These are phyloP conservation scores for Vitis hybrid DNA, from an alignment of 177 flowering plant species.

Conservation along the genomic window DNA sequence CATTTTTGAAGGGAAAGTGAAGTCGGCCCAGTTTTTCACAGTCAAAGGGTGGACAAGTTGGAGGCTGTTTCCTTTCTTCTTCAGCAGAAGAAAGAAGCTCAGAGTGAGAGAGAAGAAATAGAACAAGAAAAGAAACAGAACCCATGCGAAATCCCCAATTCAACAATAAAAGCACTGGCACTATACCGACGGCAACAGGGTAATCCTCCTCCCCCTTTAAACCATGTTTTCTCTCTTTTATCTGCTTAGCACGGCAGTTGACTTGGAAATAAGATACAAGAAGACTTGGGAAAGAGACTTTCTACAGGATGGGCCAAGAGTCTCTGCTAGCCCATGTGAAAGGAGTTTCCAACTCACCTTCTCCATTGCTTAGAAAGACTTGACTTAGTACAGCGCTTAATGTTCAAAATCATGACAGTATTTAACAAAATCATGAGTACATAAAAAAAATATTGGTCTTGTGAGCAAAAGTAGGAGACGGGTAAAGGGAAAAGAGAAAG, in stretches of 20 bases:
- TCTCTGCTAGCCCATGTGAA: too few species aligned
- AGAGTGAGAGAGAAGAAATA: background rate
- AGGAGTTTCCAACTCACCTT: background rate
- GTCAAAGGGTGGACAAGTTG: background rate
- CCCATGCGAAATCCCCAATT: background rate
- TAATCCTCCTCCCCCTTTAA: too few species aligned
- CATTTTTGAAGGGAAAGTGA: slow-evolving; percentile 11
- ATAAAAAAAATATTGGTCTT: too few species aligned
- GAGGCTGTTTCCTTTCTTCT: background rate
- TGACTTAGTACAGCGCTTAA: background rate
- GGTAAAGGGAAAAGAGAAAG: too few species aligned
- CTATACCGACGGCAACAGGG: too few species aligned
- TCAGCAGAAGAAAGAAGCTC: background rate
- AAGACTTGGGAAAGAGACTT: slow-evolving; percentile 1
- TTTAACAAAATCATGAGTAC: too few species aligned
- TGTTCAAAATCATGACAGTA: too few species aligned
- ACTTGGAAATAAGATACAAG: background rate
- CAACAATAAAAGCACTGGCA: background rate
- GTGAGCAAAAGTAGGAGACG: too few species aligned
- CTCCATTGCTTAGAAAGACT: background rate
- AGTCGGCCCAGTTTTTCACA: slow-evolving; percentile 4
- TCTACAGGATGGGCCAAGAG: too few species aligned
- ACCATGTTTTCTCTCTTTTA: too few species aligned
- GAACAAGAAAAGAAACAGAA: background rate
- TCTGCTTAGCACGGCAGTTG: slow-evolving; percentile 7